Evolutionary conservation across 129 eudicot species (phyloP).

Genomic region (Artemisia annua): DNA sequence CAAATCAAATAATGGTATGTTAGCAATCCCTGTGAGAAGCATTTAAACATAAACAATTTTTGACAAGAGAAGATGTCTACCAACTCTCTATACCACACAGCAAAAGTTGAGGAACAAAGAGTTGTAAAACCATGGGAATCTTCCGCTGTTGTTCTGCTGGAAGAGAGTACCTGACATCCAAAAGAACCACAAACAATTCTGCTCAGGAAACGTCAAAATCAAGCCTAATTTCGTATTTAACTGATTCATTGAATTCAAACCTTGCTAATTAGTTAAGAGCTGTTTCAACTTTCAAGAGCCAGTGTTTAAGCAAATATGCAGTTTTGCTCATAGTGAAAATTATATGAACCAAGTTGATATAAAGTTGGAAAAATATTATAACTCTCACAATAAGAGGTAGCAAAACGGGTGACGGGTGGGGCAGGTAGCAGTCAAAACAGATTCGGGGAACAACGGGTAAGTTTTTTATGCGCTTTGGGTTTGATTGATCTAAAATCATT

Average conservation of each 20-base stretch:
- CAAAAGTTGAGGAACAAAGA: too few species aligned
- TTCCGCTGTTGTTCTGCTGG: slow-evolving; percentile 38
- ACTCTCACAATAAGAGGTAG: too few species aligned
- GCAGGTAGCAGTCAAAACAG: too few species aligned
- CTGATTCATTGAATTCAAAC: slow-evolving; percentile 1
- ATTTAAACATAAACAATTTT: too few species aligned
- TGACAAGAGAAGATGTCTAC: too few species aligned
- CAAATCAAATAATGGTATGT: too few species aligned
- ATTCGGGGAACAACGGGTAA: too few species aligned
- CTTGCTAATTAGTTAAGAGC: background rate
- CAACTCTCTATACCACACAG: too few species aligned
- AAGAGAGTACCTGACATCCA: slow-evolving; percentile 48
- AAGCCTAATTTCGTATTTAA: slow-evolving; percentile 7
- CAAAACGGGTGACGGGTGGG: too few species aligned
- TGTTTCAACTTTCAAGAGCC: background rate
- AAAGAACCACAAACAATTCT: slow-evolving; percentile 10
- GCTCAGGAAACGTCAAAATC: slow-evolving; percentile 10
- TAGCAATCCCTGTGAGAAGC: too few species aligned
- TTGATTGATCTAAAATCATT: too few species aligned
- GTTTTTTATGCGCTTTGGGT: too few species aligned
- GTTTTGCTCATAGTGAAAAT: background rate
- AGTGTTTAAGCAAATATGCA: background rate
- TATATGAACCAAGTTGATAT: background rate
- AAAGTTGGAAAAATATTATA: slow-evolving; percentile 1
- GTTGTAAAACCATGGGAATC: slow-evolving; percentile 41